Base-by-base conservation (phyloP, 371 early-diverging fungal species). In the Apophysomyces elegans region DNA sequence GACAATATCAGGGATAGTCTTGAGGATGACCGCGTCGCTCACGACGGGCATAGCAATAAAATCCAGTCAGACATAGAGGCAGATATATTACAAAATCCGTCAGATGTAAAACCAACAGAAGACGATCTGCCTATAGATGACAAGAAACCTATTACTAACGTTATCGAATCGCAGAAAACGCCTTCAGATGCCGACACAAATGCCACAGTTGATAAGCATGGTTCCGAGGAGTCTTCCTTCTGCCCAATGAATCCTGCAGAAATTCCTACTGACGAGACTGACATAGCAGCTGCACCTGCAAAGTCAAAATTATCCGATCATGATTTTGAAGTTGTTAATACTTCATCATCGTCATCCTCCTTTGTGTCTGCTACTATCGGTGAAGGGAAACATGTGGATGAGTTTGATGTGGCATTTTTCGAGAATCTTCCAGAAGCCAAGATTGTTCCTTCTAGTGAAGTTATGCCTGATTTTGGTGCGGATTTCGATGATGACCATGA, bases 261-360 rank as follows among this genome's bases (percentile, higher is more conserved):
- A 50, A 18, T 4, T 21, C 7, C n/a, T 26, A 18, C 18, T 7
- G 21, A 50, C 3, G 5, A 5, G 4, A 21, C 9, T 0, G 5
- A 11, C 32, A n/a, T n/a, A 43, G 14, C 36, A 9, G 11, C n/a
- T 12, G 62, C n/a, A 5, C 32, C 45, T 46, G 46, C 9, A 7
- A 9, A 46, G 13, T 9, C 37, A 21, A 36, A 45, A 16, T 5
- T 4, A 13, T 35, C 11, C 2, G 60, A 59, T 13, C 62, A 62
- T 47, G 62, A 62, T 45, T 62, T 62, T 50, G 62, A 62, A 14
- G 62, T 62, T 14, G 62, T 62, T 7, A 43, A 62, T 47, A 46
- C 43, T n/a, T 21, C 9, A 0, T 62, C 62, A 3, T 45, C 50
- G 2, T 62, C 62, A 12, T 62, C 62, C 7, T 62, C 62, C 36